Percentiles rank a stretch among this genome's conserved stretches.
These are phyloP conservation scores for Tilletiaria anomala DNA, from an alignment of 1,284 basidiomycete genomes.

Conservation along the genomic window DNA sequence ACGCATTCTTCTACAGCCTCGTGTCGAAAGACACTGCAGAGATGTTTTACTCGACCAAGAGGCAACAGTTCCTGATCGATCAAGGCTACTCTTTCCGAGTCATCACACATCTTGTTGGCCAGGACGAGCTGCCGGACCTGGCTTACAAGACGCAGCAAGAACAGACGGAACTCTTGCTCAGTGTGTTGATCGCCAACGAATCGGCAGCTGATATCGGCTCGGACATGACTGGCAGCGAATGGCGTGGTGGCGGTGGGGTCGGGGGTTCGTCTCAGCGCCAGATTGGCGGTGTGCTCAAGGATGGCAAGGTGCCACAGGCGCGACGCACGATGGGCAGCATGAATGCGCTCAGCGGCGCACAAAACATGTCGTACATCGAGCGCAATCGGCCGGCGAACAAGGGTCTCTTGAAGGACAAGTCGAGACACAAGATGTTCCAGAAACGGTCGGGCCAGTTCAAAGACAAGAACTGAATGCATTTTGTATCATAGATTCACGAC, in stretches of 20 bases:
- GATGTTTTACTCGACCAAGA: constrained; percentile 98
- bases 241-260: constrained; percentile 5
- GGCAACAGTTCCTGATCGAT: constrained; percentile 96
- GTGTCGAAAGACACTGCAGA: constrained; percentile 98
- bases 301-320: constrained; percentile 11
- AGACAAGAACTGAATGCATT: too few species aligned
- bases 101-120: constrained; percentile 89
- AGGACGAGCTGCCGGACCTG: constrained; percentile 69
- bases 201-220: constrained; percentile 75
- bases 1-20: constrained; percentile 98
- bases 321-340: constrained; percentile 33
- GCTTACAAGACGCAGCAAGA: constrained; percentile 82
- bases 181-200: constrained; percentile 80
- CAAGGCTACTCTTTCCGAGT: constrained; percentile 99
- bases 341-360: constrained; percentile 37
- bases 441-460: background rate
- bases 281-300: constrained; percentile 4
- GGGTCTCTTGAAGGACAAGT: constrained; percentile 21
- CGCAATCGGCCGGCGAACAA: constrained; percentile 38
- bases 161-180: constrained; percentile 82
- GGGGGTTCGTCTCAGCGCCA: constrained; percentile 3
- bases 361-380: constrained; percentile 40
- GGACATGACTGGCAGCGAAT: constrained; percentile 51
- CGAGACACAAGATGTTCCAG: background rate
- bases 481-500: too few species aligned